Base-by-base conservation (phyloP, 78 protist species). In the Capsaspora owczarzaki region DNA sequence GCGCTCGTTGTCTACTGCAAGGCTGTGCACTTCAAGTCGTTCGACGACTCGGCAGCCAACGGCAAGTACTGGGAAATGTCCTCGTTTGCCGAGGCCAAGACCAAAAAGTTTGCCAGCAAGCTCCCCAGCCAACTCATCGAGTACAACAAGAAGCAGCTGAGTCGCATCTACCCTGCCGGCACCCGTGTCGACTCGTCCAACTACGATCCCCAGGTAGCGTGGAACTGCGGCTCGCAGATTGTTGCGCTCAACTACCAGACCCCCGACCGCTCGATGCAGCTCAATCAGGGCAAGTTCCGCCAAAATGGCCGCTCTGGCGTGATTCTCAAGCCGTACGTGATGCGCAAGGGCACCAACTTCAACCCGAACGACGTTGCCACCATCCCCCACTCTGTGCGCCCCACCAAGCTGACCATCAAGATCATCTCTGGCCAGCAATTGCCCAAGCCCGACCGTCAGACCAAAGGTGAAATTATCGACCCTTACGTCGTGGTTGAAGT, bases 231-330 rank as follows among this genome's bases (percentile, higher is more conserved):
- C 49, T 46, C 71, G 37, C 93, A 90, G 75, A 4, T 93, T 38
- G 90, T 82, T 14, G 94, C 96, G 33, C 86, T 93, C 37, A 91
- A 91, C 82, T 90, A 86, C 76, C 94, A 91, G 79, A 90, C 94
- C 40, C 1, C 20, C 61, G 87, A 78, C 60, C 35, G 43, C 1
- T 29, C 78, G 0, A 83, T 77, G 56, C 91, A 87, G 63, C 69
- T 90, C 72, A 63, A 63, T 14, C 56, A 29, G 56, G 86, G 86
- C 22, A 8, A 33, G 3, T 83, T 83, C 46, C 33, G 19, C 14
- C 41, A 66, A 23, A 83, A 83, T 61, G 86, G 86, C 29, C 76
- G 63, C 33, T 74, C 71, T 1, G 86, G 86, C 40, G 75, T 76
- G 31, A 43, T 83, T 42, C 56, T 83, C 33, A 83, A 83, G 61